These are phyloP conservation scores for Russula sp. DNA, from an alignment of 768 basidiomycete genomes.

Conservation along the genomic window DNA sequence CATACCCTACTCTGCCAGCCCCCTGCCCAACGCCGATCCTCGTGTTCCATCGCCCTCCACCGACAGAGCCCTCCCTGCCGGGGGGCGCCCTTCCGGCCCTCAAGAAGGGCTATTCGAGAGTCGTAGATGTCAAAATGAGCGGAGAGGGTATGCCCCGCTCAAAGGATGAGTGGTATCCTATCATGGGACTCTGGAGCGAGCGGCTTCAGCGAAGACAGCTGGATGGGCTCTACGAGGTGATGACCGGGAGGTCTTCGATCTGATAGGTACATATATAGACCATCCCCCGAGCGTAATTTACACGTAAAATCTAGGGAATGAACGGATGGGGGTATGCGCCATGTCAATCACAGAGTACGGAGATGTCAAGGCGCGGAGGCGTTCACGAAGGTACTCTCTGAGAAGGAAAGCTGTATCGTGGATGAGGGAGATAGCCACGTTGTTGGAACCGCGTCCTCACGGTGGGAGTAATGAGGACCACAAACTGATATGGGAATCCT, in stretches of 20 bases:
- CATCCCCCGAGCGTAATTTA: background rate
- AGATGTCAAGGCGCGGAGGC: background rate
- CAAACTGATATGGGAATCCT: no score
- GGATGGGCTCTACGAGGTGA: conserved; percentile 63
- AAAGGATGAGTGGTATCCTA: conserved; percentile 69
- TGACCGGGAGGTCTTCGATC: conserved; percentile 30
- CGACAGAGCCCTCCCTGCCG: conserved; percentile 39
- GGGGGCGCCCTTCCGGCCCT: conserved; percentile 43
- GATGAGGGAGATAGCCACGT: background rate
- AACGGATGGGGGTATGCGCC: background rate
- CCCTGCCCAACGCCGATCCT: conserved; percentile 56
- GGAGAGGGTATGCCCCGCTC: conserved; percentile 68
- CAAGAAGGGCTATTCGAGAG: conserved; percentile 49
- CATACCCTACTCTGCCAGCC: conserved; percentile 56
- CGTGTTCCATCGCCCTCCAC: conserved; percentile 46
- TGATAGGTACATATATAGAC: background rate
- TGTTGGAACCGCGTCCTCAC: background rate
- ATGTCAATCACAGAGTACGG: background rate
- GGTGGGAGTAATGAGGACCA: background rate
- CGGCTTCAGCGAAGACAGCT: conserved; percentile 45
- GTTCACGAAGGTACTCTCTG: background rate
- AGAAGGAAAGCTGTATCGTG: background rate
- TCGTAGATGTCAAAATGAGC: conserved; percentile 43
- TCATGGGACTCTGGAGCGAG: conserved; percentile 87
- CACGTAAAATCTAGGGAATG: background rate